Evolutionary conservation across 768 basidiomycete genomes (phyloP).

Genomic region (Mycena crocata): DNA sequence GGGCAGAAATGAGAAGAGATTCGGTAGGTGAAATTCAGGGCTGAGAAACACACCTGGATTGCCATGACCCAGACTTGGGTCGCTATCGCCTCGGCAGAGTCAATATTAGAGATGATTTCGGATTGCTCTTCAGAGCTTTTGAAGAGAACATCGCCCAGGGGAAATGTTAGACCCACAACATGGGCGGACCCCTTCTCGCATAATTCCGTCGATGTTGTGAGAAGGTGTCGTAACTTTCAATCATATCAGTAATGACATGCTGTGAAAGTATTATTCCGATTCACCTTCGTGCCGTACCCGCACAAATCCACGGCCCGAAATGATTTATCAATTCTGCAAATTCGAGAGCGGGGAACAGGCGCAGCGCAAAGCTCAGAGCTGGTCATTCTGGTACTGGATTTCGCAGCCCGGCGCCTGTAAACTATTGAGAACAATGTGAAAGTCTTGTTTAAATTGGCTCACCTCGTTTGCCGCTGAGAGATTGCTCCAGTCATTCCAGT

Average conservation of each 20-base stretch:
- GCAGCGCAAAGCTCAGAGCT: constrained; percentile 1
- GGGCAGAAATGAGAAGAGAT: neutral
- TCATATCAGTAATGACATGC: neutral
- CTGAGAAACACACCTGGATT: neutral
- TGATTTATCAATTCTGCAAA: constrained; percentile 3
- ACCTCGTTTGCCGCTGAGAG: constrained; percentile 9
- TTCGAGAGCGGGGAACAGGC: neutral
- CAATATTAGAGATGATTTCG: neutral
- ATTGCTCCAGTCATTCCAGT: constrained; percentile 9
- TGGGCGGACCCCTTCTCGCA: neutral
- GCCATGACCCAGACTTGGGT: constrained; percentile 15
- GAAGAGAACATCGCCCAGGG: constrained; percentile 2
- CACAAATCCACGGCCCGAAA: constrained; percentile 3
- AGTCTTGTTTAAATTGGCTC: neutral
- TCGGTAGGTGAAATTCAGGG: neutral
- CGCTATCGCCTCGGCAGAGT: constrained; percentile 1
- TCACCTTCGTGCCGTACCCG: constrained; percentile 10
- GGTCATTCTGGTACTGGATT: constrained; percentile 1
- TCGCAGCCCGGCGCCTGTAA: neutral
- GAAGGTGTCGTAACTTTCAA: neutral
- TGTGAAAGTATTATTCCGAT: neutral
- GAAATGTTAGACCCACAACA: constrained; percentile 2
- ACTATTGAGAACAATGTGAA: neutral
- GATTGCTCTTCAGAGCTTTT: neutral
- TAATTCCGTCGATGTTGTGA: neutral